Evolutionary conservation across 352 stramenopile genomes (phyloP).

Genomic region (Pythium scleroteichum): DNA sequence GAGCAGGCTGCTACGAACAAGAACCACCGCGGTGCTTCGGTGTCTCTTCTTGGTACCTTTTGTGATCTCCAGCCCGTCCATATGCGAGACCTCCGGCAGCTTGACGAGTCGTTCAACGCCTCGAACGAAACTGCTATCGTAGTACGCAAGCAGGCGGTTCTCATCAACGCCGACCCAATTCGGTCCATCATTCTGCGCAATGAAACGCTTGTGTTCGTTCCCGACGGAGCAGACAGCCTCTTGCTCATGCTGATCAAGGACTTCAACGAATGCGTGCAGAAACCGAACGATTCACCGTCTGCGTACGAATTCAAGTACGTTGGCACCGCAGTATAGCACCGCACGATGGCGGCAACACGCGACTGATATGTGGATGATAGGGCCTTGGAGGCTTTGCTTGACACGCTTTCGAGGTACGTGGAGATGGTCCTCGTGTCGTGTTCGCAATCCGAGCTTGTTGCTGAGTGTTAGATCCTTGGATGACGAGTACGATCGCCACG

Average conservation of each 20-base stretch:
- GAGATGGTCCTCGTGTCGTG: too few species aligned
- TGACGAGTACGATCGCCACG: slow-evolving; percentile 30
- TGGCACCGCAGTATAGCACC: not conserved
- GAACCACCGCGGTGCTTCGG: slow-evolving; percentile 12
- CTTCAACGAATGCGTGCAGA: slow-evolving; percentile 35
- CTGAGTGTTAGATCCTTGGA: slow-evolving; percentile 16
- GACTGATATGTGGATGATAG: slow-evolving; percentile 13
- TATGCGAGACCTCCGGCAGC: slow-evolving; percentile 44
- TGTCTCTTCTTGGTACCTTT: slow-evolving; percentile 25
- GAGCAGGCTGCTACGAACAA: not conserved
- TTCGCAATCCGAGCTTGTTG: too few species aligned
- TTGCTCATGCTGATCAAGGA: slow-evolving; percentile 44
- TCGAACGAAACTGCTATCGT: slow-evolving; percentile 40
- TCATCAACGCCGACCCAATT: slow-evolving; percentile 51
- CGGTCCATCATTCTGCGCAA: slow-evolving; percentile 48
- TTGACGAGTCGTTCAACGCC: slow-evolving; percentile 38
- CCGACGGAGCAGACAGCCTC: slow-evolving; percentile 45
- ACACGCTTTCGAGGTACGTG: slow-evolving; percentile 25
- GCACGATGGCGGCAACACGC: too few species aligned
- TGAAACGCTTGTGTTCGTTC: slow-evolving; percentile 42
- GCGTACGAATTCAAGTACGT: slow-evolving; percentile 40
- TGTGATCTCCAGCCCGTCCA: slow-evolving; percentile 47
- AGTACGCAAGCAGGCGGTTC: slow-evolving; percentile 45
- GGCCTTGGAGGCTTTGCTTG: slow-evolving; percentile 29
- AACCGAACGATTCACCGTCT: slow-evolving; percentile 12